These are phyloP conservation scores for Guadua angustifolia DNA, from an alignment of 176 grass and related monocot species.

Conservation along the genomic window DNA sequence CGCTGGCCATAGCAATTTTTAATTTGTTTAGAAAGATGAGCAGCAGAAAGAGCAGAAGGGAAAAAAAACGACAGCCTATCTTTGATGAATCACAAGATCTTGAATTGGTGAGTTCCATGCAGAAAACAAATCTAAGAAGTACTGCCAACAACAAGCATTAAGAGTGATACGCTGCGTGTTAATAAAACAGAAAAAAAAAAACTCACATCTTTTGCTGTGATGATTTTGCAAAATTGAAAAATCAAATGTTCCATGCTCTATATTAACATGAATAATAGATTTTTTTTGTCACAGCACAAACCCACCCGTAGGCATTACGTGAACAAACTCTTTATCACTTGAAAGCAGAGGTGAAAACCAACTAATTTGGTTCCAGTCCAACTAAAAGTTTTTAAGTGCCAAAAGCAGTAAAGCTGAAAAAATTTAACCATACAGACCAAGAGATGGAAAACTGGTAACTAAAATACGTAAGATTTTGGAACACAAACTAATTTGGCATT, in stretches of 20 bases:
- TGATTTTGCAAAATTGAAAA: background rate
- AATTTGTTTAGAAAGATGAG: background rate
- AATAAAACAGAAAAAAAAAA: background rate
- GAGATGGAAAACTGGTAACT: too few species aligned
- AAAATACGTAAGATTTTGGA: too few species aligned
- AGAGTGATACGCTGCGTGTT: background rate
- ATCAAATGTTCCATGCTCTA: background rate
- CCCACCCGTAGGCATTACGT: background rate
- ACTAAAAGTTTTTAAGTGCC: background rate
- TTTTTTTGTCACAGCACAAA: background rate
- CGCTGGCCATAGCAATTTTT: too few species aligned
- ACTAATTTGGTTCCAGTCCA: too few species aligned
- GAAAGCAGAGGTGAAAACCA: background rate
- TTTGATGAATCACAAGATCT: background rate
- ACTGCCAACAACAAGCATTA: background rate
- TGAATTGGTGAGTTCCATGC: background rate
- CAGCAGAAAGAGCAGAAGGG: background rate
- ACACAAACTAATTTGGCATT: too few species aligned
- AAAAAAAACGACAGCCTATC: background rate
- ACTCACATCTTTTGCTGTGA: background rate
- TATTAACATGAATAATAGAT: background rate
- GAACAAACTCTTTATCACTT: background rate
- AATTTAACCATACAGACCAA: too few species aligned
- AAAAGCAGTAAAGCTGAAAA: background rate
- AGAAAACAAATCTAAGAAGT: background rate